Percentiles rank a stretch among this genome's conserved stretches.
These are phyloP conservation scores for Eucalyptus pauciflora DNA, from an alignment of 345 rosid species.

Conservation along the genomic window DNA sequence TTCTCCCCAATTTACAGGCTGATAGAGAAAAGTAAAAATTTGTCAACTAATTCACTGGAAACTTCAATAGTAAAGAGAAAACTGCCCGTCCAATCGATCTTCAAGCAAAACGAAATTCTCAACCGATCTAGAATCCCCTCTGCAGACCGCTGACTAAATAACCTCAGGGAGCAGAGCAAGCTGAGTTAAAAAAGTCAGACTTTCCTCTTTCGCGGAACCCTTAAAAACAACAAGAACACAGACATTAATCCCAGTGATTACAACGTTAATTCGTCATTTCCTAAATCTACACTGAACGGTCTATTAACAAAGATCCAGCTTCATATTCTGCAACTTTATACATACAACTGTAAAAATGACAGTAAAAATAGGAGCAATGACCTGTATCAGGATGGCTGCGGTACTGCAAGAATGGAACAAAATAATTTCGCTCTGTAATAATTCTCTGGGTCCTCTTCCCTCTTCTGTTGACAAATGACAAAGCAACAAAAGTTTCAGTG, in stretches of 20 bases:
- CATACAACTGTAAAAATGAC: background rate
- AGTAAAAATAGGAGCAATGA: background rate
- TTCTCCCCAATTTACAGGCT: background rate
- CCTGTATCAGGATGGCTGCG: background rate
- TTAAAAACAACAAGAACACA: background rate
- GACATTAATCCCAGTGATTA: background rate
- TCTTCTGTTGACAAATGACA: background rate
- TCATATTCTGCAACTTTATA: background rate
- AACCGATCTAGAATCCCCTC: background rate
- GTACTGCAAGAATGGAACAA: slow-evolving; percentile 1
- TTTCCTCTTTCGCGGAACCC: background rate
- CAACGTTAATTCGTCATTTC: background rate
- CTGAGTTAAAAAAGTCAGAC: background rate
- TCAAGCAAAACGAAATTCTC: background rate
- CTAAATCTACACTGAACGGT: background rate
- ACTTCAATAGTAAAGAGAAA: background rate
- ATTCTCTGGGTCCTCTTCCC: background rate
- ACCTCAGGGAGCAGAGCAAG: background rate
- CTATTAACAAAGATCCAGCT: background rate
- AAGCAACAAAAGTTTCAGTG: background rate
- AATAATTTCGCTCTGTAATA: background rate
- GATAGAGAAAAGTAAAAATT: background rate
- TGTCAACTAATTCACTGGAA: background rate
- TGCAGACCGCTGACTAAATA: background rate
- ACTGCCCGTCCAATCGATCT: background rate